Evolutionary conservation across 2,329 filamentous ascomycete genomes (phyloP), one percentile per base, ranked within the genome.

Genomic region (Ophiostoma angusticollis): DNA sequence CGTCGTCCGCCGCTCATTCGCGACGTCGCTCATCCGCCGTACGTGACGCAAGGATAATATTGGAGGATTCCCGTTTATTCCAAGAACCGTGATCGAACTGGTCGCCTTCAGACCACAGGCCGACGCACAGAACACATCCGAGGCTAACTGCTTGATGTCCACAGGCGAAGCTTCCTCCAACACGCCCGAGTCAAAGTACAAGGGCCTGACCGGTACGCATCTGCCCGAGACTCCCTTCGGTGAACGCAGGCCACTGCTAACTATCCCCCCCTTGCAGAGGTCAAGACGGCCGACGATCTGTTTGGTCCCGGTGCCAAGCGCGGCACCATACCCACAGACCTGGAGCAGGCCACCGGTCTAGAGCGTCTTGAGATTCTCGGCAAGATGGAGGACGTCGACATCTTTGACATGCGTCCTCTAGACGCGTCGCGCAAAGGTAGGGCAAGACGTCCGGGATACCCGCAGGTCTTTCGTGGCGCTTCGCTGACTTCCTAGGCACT

Each of bases 301-400:
- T 52, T 93, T 49, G 74, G 81, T 48, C 83, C 85, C 24, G 91
- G 91, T 69, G 86, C 82, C 54, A 63, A 74, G 53, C 67, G 78
- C 49, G 89, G 91, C 58, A 83, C 81, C 60, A 70, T 98, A 51
- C 85, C 91, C 50, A 93, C 84, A 66, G 91, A 98, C 65, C 64
- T 93, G 59, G 86, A 96, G 63, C 91, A 98, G 65, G 68, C 91
- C 44, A 96, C 91, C 53, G 91, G 91, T 83, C 74, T 96, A 45
- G 91, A 98, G 73, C 87, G 91, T 76, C 76, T 98, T 53, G 91
- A 98, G 68, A 91, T 98, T 57, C 73, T 98, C 61, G 91, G 91
- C 67, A 98, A 98, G 78, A 94, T 96, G 82, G 85, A 96, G 72
- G 87, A 91, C 51, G 70, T 95, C 55, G 91, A 98, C 60, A 72